Base-by-base conservation (phyloP, 441 rosid genomes). In the Aquilaria agallochum region DNA sequence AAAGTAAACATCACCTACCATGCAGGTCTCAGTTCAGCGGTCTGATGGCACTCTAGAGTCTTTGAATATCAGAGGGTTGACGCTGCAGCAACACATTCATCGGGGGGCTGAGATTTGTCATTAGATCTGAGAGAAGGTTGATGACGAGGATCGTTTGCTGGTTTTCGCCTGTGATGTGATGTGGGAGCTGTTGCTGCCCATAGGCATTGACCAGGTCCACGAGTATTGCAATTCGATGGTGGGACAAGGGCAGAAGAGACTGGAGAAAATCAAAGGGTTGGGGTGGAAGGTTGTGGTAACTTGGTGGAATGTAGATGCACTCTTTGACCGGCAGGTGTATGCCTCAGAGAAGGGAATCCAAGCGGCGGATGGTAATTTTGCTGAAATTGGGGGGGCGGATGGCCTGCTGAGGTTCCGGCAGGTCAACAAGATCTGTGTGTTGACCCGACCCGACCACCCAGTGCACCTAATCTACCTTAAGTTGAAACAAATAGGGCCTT, bases 61-160 rank as follows among this genome's bases (percentile, higher is more conserved):
- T 1, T 32, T 82, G 66, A 66, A 57, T 36, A 78, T 85, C 74
- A 46, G 15, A 61, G 85, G 85, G 67, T 15, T 79, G 70, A 69
- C 81, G 31, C 48, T 78, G 77, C 68, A 74, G 44, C 76, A 74
- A 9, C 75, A 20, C 87, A 0, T 79, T 72, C 66, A 76, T 84
- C 11, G 75, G 85, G 85, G 87, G 56, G 9, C 5, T 50, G 20
- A 59, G 46, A 60, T 20, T 20, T 20, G 27, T 20, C 27, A 20
- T 20, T 20, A 80, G 70, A 72, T 72, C 76, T 1, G 83, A 84
- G 55, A 1, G 61, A 45, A 64, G 67, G 60, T n/a, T 72, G 5
- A 27, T 33, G 6, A 75, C 30, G 73, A 68, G 30, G 56, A 33
- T 0, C 0, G 48, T 33, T 9, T 81, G 13, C 77, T 78, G 0